Evolutionary conservation across 2,329 filamentous ascomycete genomes (phyloP), one percentile per base, ranked within the genome.

Genomic region (Elsinoe necatrix): DNA sequence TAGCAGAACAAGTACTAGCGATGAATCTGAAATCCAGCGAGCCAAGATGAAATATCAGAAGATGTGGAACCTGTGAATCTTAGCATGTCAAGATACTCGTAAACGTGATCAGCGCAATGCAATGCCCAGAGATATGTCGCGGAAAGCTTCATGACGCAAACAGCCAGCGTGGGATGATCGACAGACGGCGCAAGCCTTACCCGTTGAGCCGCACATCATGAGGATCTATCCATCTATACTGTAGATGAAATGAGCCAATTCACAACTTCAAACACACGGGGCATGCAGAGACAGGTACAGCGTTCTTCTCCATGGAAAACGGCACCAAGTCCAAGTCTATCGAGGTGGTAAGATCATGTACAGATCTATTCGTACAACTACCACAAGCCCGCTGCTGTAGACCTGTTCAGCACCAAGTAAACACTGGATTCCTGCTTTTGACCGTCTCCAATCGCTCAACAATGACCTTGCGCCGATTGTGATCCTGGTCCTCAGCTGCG

Each of bases 401-500:
- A n/a, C 14, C 16, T 54, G 23, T 35, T 71, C 63, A 97, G 76
- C 93, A 98, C 88, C 93, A 98, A 43, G 88, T 95, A 72, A 98
- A 98, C 29, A 98, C 90, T 1, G 93, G 93, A 68, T 95, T 95
- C 69, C 86, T 87, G 68, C 85, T 89, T 78, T 97, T 97, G 60
- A 98, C 93, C 59, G 92, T 87, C 76, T 98, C 93, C 58, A 98
- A 74, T 61, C 93, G 80, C 77, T 98, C 93, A 48, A 98, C 91
- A 76, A 98, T 97, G 48, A 98, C 93, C 72, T 93, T 95, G 65
- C 91, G 82, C 69, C 87, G 84, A 66, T 90, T 88, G 11, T 88
- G 88, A 71, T 97, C 93, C 82, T 95, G 89, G 23, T 89, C 93
- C 69, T 92, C 89, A 0, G 93, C 93, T 0, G 91, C 92, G 9